Base-by-base conservation (phyloP, 495 filamentous ascomycete genomes). In the Chaetomium tenue region DNA sequence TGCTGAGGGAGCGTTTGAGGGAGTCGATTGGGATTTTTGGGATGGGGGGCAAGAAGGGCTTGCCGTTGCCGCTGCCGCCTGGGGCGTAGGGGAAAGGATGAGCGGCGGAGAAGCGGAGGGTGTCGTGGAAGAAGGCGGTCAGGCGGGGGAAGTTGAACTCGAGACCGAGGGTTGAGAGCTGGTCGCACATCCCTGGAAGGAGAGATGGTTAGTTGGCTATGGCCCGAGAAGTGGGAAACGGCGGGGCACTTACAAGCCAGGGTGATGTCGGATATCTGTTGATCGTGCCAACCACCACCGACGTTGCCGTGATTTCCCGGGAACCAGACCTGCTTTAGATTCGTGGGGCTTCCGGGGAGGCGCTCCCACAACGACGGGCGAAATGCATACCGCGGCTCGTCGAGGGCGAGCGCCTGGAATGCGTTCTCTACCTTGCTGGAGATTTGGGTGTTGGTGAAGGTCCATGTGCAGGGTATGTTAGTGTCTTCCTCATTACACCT, bases 291-390 rank as follows among this genome's bases (percentile, higher is more conserved):
- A 5, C 72, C 72, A 4, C 88, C 85, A 16, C 88, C 88, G 20
- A 90, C 75, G 66, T 88, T 88, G 12, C 77, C 80, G 71, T 91
- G 88, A 13, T 78, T 77, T 16, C 88, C 88, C 0, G 86, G 85
- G 64, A 91, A 91, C 88, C 88, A 91, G 56, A 85, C 84, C 72
- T 91, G 88, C 54, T 83, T 83, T 1, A 90, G 77, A 74, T 82
- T 60, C 8, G 66, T 74, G 63, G 54, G 66, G 65, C 60, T 73
- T 5, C 65, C 68, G 1, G 68, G 67, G 11, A 67, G 7, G 16
- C 72, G 68, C 57, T 79, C 73, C 88, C 88, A 90, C 5, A 90
- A 69, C 5, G 86, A 80, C 9, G 88, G 88, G 0, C 82, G 76
- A 66, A 89, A 91, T 5, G 85, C 79, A 20, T 74, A 76, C 18